Evolutionary conservation across 169 alveolate genomes (phyloP), one percentile per base, ranked within the genome.

Genomic region (Cytauxzoon felis): DNA sequence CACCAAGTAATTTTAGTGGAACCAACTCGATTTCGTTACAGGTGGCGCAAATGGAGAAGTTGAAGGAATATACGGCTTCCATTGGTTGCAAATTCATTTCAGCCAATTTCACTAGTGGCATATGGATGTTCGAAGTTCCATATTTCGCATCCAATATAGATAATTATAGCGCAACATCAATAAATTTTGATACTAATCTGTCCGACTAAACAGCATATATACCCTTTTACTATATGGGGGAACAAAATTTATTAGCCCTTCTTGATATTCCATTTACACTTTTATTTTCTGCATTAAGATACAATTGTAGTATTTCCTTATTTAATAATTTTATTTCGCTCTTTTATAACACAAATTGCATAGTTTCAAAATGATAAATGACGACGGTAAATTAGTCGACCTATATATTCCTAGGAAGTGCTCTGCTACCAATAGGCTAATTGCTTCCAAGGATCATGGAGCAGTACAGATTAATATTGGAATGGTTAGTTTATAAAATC

Each of bases 361-460:
- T 58, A 59, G 45, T 45, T 32, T 5, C 59, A 80, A 85, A 51
- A 87, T 87, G 92, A 79, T 82, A 83, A 93, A 93, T 90, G 96
- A 88, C 56, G 94, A 93, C 70, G 93, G 95, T 69, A 91, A 89
- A 70, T 80, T 92, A 34, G 98, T 94, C 24, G 98, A 95, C 82
- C 82, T 93, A 52, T 94, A 94, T 86, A 91, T 94, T 65, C 98
- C 98, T 54, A 90, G 98, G 80, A 94, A 91, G 78, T 94, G 98
- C 88, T 91, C 95, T 34, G 98, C 97, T 57, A 94, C 98, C 61
- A 88, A 93, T 78, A 85, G 95, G 58, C 82, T 93, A 36, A 73
- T 94, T 54, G 89, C 89, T 43, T 91, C 97, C 19, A 90, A 88
- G 83, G 98, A 95, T 87, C 94, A 93, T 69, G 96, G 98, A 40